phyloP scores from a whole-genome alignment of 1,284 basidiomycete species.

The Leccinum idahoense region DNA sequence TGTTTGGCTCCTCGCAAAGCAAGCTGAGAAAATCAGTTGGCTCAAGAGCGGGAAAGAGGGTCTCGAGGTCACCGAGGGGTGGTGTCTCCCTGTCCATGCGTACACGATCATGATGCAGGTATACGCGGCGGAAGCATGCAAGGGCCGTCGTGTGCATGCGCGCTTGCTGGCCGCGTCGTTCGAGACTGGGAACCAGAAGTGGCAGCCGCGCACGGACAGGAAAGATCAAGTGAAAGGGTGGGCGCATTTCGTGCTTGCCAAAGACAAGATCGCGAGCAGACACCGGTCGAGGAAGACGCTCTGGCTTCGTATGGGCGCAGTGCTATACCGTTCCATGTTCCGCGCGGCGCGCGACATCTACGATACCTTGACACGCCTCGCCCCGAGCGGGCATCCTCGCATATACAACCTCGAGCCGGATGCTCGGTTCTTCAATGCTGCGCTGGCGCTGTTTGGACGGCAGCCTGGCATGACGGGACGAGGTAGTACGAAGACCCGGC shows the following conservation, averaged over 20 bases:
- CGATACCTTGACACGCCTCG: slow-evolving; percentile 21
- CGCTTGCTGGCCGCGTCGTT: slow-evolving; percentile 1
- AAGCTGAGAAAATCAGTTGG: slow-evolving; percentile 54
- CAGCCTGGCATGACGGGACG: slow-evolving; percentile 29
- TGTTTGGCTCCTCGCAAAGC: slow-evolving; percentile 56
- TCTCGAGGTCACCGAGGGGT: slow-evolving; percentile 35
- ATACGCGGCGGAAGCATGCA: slow-evolving; percentile 49
- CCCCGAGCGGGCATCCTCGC: slow-evolving; percentile 13
- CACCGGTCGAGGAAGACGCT: slow-evolving; percentile 23
- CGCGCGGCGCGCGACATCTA: slow-evolving; percentile 32
- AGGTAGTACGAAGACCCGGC: slow-evolving; percentile 13
- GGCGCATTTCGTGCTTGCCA: slow-evolving; percentile 30
- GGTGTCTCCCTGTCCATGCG: slow-evolving; percentile 60
- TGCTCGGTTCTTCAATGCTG: slow-evolving; percentile 62
- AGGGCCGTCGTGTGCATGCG: slow-evolving; percentile 19
- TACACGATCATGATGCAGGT: slow-evolving; percentile 70
- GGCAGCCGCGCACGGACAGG: slow-evolving; percentile 13
- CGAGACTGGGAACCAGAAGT: slow-evolving; percentile 13
- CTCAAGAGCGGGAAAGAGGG: slow-evolving; percentile 16
- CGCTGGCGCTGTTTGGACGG: slow-evolving; percentile 44
- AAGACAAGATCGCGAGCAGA: slow-evolving; percentile 19
- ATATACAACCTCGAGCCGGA: slow-evolving; percentile 46
- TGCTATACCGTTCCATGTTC: slow-evolving; percentile 36
- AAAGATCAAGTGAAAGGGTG: slow-evolving; percentile 33
- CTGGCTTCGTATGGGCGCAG: slow-evolving; percentile 26